Conservation (phyloP, 495 filamentous ascomycete species). For the Evansstolkia leycettana region DNA sequence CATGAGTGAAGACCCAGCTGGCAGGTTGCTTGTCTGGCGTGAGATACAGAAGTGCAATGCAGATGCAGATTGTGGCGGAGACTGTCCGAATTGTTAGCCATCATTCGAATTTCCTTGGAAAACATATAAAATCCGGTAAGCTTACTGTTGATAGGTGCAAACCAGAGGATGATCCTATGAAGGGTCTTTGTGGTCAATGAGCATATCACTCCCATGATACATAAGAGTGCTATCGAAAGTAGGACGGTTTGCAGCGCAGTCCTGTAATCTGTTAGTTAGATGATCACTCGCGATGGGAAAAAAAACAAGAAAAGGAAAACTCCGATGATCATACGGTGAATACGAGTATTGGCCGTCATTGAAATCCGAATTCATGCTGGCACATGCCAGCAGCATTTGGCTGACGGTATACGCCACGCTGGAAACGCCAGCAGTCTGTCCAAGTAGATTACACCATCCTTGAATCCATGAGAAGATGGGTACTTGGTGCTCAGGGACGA, state of each 20-base stretch:
- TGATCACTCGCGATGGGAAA: too few relatives aligned
- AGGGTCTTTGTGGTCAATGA: constrained; percentile 53
- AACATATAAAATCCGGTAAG: background rate
- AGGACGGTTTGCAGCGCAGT: constrained; percentile 51
- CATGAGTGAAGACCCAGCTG: constrained; percentile 53
- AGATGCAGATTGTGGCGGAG: constrained; percentile 46
- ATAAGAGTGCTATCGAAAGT: constrained; percentile 44
- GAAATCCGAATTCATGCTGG: constrained; percentile 44
- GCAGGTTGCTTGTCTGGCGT: constrained; percentile 54
- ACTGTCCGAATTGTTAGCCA: constrained; percentile 18
- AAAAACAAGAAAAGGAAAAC: too few relatives aligned
- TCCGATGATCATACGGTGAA: constrained; percentile 28
- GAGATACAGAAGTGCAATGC: constrained; percentile 45
- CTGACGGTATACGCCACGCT: constrained; percentile 44
- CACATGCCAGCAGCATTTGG: constrained; percentile 46
- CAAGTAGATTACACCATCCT: constrained; percentile 51
- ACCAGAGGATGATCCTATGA: constrained; percentile 55
- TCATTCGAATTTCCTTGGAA: too few relatives aligned
- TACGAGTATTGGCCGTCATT: constrained; percentile 30
- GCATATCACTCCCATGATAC: constrained; percentile 48
- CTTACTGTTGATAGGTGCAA: constrained; percentile 60
- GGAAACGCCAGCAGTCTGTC: constrained; percentile 46
- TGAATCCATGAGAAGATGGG: constrained; percentile 49
- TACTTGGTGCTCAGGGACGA: constrained; percentile 43
- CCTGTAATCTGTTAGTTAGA: constrained; percentile 26